These are phyloP conservation scores for Arthrinium phaeospermum DNA, from an alignment of 2,329 filamentous ascomycete genomes.

Conservation along the genomic window DNA sequence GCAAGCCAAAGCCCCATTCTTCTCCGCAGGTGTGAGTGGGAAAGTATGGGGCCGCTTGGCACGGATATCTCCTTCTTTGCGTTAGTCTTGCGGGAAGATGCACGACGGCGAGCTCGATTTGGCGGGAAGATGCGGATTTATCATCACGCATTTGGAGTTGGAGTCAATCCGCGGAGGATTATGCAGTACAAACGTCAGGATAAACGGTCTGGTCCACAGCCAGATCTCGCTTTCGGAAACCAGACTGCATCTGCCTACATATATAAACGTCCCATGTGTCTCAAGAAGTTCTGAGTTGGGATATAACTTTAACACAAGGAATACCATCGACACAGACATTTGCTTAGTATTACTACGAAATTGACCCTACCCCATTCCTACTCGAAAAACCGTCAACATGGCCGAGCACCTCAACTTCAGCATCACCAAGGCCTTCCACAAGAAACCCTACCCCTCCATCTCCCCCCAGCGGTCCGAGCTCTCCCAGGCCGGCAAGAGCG, in stretches of 20 bases:
- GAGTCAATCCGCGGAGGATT: background rate
- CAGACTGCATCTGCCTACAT: background rate
- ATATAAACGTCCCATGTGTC: background rate
- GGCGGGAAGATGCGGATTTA: too few species aligned
- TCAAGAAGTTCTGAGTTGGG: too few species aligned
- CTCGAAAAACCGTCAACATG: background rate
- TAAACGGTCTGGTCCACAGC: background rate
- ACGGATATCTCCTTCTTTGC: too few species aligned
- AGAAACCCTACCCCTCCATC: slow-evolving; percentile 44
- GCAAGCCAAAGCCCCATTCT: too few species aligned
- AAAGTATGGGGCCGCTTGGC: too few species aligned
- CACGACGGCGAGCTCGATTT: too few species aligned
- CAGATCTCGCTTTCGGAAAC: background rate
- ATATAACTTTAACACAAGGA: too few species aligned
- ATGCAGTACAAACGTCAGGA: background rate
- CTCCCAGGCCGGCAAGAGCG: slow-evolving; percentile 37
- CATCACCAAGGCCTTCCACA: slow-evolving; percentile 41
- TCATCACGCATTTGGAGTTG: too few species aligned
- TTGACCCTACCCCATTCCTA: background rate
- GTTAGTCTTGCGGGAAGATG: too few species aligned
- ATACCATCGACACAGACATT: background rate
- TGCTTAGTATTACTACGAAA: background rate
- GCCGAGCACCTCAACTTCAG: background rate
- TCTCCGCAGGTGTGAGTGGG: too few species aligned
- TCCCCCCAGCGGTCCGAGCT: slow-evolving; percentile 43